Evolutionary conservation across 352 stramenopile species (phyloP).

Genomic region (Pythium guiyangense): DNA sequence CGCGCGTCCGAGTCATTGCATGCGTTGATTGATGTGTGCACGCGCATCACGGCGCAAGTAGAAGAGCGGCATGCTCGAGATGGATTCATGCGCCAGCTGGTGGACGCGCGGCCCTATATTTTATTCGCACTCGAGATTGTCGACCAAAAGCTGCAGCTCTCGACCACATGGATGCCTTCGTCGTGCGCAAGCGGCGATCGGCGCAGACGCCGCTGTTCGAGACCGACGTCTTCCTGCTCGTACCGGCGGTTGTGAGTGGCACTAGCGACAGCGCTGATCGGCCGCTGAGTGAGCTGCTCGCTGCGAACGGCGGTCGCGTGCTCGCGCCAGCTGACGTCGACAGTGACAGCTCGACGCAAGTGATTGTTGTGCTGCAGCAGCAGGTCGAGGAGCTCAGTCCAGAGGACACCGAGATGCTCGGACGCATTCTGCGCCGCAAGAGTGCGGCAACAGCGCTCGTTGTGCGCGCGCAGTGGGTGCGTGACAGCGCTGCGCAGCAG

Average conservation of each 20-base stretch:
- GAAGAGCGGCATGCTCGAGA: not conserved
- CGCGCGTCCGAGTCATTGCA: not conserved
- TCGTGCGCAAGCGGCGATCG: constrained; percentile 25
- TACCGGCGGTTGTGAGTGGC: not conserved
- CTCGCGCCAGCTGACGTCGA: constrained; percentile 4
- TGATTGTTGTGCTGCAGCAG: constrained; percentile 20
- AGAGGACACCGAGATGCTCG: constrained; percentile 16
- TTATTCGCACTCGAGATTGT: not conserved
- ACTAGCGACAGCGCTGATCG: not conserved
- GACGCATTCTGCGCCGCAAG: not conserved
- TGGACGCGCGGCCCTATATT: not conserved
- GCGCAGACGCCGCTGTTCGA: constrained; percentile 27
- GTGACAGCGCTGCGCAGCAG: constrained; percentile 30
- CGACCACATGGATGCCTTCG: constrained; percentile 53
- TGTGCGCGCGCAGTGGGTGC: constrained; percentile 35
- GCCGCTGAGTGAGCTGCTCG: constrained; percentile 15
- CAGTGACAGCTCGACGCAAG: not conserved
- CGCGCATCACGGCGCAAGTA: not conserved
- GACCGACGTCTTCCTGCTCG: constrained; percentile 26
- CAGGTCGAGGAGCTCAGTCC: not conserved
- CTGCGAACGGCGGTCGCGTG: constrained; percentile 25
- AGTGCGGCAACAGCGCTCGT: constrained; percentile 13
- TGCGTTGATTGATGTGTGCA: not conserved
- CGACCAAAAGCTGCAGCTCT: not conserved
- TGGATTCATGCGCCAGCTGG: not conserved